Percentiles rank a stretch among this genome's conserved stretches.
Conservation (phyloP, 2,329 filamentous ascomycete genomes). For the Tolypocladium cylindrosporum region DNA sequence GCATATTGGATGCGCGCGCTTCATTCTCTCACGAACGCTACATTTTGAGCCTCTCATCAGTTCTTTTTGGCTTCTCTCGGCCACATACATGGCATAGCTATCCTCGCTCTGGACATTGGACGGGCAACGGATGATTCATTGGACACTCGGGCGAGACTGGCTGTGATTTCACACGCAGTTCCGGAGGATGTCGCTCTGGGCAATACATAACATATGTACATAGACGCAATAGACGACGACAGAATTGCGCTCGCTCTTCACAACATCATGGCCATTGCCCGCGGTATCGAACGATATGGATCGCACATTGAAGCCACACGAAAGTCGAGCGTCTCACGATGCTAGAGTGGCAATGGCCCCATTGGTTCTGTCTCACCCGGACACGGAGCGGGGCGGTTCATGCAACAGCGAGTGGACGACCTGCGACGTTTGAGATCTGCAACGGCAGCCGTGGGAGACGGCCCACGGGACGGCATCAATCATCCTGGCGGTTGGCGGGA, state of each 20-base stretch:
- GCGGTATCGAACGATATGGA: background rate
- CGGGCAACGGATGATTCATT: background rate
- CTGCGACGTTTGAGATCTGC: background rate
- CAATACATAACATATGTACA: background rate
- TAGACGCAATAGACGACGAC: background rate
- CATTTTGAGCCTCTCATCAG: background rate
- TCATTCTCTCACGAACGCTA: background rate
- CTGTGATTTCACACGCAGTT: background rate
- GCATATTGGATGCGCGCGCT: background rate
- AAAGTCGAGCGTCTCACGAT: background rate
- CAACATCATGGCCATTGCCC: background rate
- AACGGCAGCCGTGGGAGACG: background rate
- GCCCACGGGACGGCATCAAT: background rate
- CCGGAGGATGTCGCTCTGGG: background rate
- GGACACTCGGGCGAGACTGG: background rate
- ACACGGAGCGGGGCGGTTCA: background rate
- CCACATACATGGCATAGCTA: background rate
- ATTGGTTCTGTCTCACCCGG: background rate
- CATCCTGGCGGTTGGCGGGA: background rate
- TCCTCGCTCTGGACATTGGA: background rate
- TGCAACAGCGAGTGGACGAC: background rate
- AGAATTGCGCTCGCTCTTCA: background rate
- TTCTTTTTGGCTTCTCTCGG: background rate
- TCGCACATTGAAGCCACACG: background rate
- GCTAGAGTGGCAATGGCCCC: background rate